Conservation (phyloP, 75 land plant species). For the Cunninghamia lanceolata region DNA sequence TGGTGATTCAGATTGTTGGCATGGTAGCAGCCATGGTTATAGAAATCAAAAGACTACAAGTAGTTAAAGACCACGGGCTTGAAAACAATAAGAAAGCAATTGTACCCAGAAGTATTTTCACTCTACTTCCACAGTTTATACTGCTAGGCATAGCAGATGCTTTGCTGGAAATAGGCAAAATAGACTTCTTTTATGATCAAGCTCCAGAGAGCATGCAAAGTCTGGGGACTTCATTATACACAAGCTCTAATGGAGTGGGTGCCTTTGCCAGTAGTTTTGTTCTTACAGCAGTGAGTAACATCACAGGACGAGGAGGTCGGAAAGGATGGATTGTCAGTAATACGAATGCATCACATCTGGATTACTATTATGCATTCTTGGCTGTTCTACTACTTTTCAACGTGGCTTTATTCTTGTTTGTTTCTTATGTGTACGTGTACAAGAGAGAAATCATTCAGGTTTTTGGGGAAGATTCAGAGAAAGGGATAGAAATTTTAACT, state of each 20-base stretch:
- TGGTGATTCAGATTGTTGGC: conserved; percentile 27
- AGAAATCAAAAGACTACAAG: conserved; percentile 30
- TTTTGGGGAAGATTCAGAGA: not conserved
- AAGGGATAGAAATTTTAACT: not conserved
- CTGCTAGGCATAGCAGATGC: conserved; percentile 65
- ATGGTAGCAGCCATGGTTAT: conserved; percentile 37
- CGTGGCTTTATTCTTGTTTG: conserved; percentile 41
- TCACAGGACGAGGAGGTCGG: conserved; percentile 38
- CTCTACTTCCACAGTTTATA: conserved; percentile 56
- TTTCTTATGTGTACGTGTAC: conserved; percentile 54
- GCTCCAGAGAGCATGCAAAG: conserved; percentile 74
- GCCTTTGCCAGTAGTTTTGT: conserved; percentile 56
- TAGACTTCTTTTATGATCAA: conserved; percentile 83
- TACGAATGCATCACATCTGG: conserved; percentile 67
- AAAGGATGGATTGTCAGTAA: conserved; percentile 76
- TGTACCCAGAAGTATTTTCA: not conserved
- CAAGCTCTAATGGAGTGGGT: conserved; percentile 46
- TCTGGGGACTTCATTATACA: conserved; percentile 46
- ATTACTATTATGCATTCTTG: conserved; percentile 70
- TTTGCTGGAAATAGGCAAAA: conserved; percentile 54
- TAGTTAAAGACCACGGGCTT: conserved; percentile 22
- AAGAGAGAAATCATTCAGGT: conserved; percentile 20
- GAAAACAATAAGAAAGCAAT: not conserved
- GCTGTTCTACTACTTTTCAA: conserved; percentile 48
- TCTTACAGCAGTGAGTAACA: conserved; percentile 39